Evolutionary conservation across 306 rosid genomes (phyloP), one percentile per base, ranked within the genome.

Genomic region (Cicer bijugum): DNA sequence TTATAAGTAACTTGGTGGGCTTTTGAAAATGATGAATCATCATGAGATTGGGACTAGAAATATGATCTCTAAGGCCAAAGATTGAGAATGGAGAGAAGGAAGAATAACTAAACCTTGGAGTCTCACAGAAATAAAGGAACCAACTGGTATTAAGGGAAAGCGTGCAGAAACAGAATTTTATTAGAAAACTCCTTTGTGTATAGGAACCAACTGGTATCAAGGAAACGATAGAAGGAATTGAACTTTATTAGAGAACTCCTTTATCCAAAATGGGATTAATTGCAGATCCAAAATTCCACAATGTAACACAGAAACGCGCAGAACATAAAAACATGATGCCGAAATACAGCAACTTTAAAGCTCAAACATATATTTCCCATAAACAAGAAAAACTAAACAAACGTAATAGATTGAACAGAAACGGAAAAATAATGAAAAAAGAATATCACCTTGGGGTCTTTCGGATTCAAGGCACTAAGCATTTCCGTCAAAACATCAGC

Each of bases 401-500:
- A 79, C 19, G 75, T 73, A 73, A 52, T 71, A 51, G 16, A 68
- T 73, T 45, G 52, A 42, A 69, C 74, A 52, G 68, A 73, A 57
- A 59, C 67, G 61, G 75, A 44, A 74, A 35, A 5, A 53, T 38
- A 20, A 44, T 15, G 12, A 35, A 50, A 23, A 52, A 28, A 65
- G 60, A 46, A 55, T 42, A 76, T 72, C 79, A 91, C 99, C 97
- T 85, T 84, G 28, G 88, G 86, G 43, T 81, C 91, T 82, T 86
- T 88, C 40, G 89, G 90, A 84, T 86, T 92, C 91, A 91, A 86
- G 19, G 91, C 97, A 67, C 81, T 80, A 64, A 95, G 97, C 92
- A 95, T 95, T 75, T 95, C 99, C 82, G 81, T 83, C 83, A 95
- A 87, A 52, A 95, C 90, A 85, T 90, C 93, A 45, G 91, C 87